These are phyloP conservation scores for Solanum dulcamara DNA, from an alignment of 257 asterid genomes.

Conservation along the genomic window DNA sequence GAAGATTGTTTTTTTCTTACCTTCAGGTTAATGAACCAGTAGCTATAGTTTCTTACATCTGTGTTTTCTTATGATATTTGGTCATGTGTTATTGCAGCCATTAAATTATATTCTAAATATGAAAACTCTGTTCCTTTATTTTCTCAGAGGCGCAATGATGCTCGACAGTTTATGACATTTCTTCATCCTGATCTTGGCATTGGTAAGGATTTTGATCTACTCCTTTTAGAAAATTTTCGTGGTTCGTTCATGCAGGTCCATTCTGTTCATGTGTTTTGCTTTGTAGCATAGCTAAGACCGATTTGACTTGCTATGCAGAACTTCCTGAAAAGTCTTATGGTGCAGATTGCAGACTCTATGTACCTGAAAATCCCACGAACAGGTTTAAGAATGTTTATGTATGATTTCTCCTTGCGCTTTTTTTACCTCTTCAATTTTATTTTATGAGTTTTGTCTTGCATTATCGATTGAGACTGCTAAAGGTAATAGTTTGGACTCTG, in stretches of 20 bases:
- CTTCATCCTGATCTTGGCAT: constrained; percentile 89
- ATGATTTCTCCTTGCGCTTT: constrained; percentile 33
- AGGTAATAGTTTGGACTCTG: constrained; percentile 2
- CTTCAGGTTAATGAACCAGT: neutral
- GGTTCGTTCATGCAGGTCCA: neutral
- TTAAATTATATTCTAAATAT: neutral
- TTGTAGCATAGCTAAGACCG: neutral
- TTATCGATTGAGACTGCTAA: neutral
- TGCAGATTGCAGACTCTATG: constrained; percentile 82
- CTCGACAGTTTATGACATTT: constrained; percentile 75
- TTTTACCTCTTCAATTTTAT: neutral
- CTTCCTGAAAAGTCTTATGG: constrained; percentile 97
- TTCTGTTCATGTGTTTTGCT: neutral
- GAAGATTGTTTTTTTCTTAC: neutral
- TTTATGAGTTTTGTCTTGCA: neutral
- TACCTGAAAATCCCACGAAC: constrained; percentile 81
- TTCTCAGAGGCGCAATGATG: constrained; percentile 83
- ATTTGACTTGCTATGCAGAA: constrained; percentile 35
- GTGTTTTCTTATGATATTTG: neutral
- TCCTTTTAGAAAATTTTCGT: neutral
- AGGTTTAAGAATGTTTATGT: constrained; percentile 99
- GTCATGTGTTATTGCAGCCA: neutral
- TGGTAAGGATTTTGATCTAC: constrained; percentile 43
- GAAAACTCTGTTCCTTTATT: constrained; percentile 1
- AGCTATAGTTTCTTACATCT: neutral